Evolutionary conservation across 495 filamentous ascomycete species (phyloP), one percentile per base, ranked within the genome.

Genomic region (Hypoxylon lienhwacheense): DNA sequence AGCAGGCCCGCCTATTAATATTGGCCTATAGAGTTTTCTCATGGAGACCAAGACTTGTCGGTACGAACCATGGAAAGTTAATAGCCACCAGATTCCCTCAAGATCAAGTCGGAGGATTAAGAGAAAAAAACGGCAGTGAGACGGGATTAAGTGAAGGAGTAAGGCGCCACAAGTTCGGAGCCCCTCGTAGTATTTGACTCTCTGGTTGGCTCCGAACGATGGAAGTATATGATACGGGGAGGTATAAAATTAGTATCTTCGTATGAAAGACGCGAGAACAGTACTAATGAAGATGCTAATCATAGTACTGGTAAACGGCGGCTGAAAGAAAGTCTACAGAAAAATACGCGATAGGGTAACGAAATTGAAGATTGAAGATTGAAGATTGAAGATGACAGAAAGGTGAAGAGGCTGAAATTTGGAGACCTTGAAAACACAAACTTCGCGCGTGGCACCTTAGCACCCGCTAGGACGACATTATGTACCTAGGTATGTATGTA

Each of bases 321-420:
- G 10, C 31, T 33, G 19, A 25, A 14, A 19, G 21, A 33, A 7
- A 33, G 14, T 35, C 28, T 10, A 51, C 24, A 52, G 21, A 24
- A n/a, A 17, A 31, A 12, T 56, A 42, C 24, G 25, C 54, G 58
- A 55, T 56, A 44, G 43, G 47, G 16, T 25, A n/a, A n/a, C n/a
- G n/a, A n/a, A n/a, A n/a, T n/a, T n/a, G n/a, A n/a, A n/a, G n/a
- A n/a, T n/a, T n/a, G n/a, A n/a, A n/a, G n/a, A n/a, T n/a, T n/a
- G n/a, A 14, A 31, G 5, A 20, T 48, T 53, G 53, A 49, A 39
- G 43, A 41, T 31, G 48, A 19, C 19, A 49, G 49, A 55, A 59
- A 44, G 28, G 44, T 48, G 47, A 62, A 63, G 54, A 63, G 59
- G 54, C 59, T 63, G 59, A 63, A 59, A 63, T 63, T 59, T 53